Evolutionary conservation across 768 basidiomycete species (phyloP).

Genomic region (Trametes cingulata): DNA sequence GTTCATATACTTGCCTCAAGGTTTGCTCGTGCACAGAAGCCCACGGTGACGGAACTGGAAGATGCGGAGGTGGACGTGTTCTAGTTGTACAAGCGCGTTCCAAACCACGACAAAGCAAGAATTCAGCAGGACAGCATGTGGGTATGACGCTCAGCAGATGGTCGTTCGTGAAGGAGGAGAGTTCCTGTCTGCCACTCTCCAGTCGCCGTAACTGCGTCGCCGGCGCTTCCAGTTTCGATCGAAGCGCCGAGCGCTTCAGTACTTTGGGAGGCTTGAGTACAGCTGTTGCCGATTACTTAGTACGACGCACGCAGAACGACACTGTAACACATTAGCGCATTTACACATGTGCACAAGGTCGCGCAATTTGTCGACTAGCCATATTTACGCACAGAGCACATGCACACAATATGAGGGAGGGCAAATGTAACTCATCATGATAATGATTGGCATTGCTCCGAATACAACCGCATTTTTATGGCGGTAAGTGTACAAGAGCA

Average conservation of each 20-base stretch:
- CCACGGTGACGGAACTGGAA: neutral
- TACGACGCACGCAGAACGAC: too few species aligned
- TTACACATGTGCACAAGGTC: too few species aligned
- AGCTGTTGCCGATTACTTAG: too few species aligned
- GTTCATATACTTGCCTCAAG: conserved; percentile 12
- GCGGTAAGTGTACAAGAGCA: neutral
- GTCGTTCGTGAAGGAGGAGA: neutral
- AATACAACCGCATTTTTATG: conserved; percentile 1
- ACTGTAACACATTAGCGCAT: too few species aligned
- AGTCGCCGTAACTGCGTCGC: neutral
- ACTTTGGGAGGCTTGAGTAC: too few species aligned
- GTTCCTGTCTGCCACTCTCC: neutral
- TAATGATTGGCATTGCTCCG: too few species aligned
- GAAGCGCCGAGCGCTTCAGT: too few species aligned
- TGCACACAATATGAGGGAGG: too few species aligned
- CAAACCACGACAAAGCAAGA: neutral
- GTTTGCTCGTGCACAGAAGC: conserved; percentile 14
- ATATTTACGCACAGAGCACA: too few species aligned
- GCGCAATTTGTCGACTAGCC: too few species aligned
- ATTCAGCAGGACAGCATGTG: conserved; percentile 1
- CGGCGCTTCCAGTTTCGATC: too few species aligned
- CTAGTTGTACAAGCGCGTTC: conserved; percentile 10
- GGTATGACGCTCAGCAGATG: neutral
- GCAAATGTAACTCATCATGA: too few species aligned
- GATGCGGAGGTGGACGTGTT: neutral